phyloP scores from a whole-genome alignment of 495 filamentous ascomycete genomes.

The Podospora pseudocomata region DNA sequence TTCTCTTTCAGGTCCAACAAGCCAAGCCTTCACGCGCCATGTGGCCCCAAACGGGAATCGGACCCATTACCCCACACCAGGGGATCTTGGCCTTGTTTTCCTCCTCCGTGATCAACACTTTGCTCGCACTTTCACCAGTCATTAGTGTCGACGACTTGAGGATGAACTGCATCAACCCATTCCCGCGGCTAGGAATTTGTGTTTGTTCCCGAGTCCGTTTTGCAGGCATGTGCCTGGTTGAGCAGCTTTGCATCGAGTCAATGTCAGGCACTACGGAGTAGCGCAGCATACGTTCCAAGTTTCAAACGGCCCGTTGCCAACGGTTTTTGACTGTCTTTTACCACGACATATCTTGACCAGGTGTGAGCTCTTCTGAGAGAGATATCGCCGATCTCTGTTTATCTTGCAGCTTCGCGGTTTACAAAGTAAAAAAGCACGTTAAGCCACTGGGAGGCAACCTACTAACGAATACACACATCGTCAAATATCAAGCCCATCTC shows the following conservation, averaged over 20 bases:
- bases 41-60: conserved; percentile 11
- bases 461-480: too few species aligned
- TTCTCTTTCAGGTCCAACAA: conserved; percentile 11
- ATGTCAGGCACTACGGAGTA: neutral
- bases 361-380: neutral
- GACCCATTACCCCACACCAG: neutral
- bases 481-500: too few species aligned
- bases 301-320: neutral
- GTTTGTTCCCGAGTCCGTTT: neutral
- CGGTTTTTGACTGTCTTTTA: neutral
- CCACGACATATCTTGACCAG: neutral
- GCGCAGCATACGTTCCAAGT: neutral
- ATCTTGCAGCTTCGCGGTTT: too few species aligned
- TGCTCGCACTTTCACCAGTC: neutral
- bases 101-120: neutral
- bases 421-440: too few species aligned
- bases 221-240: neutral
- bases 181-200: neutral
- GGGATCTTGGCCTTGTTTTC: neutral
- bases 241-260: neutral
- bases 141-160: neutral
- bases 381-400: neutral
- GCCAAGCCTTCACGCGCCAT: conserved; percentile 1
- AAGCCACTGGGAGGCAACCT: too few species aligned
- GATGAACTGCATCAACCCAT: neutral